Percentiles rank a stretch among this genome's conserved stretches.
These are phyloP conservation scores for Hypericum androsaemum DNA, from an alignment of 345 rosid species.

Conservation along the genomic window DNA sequence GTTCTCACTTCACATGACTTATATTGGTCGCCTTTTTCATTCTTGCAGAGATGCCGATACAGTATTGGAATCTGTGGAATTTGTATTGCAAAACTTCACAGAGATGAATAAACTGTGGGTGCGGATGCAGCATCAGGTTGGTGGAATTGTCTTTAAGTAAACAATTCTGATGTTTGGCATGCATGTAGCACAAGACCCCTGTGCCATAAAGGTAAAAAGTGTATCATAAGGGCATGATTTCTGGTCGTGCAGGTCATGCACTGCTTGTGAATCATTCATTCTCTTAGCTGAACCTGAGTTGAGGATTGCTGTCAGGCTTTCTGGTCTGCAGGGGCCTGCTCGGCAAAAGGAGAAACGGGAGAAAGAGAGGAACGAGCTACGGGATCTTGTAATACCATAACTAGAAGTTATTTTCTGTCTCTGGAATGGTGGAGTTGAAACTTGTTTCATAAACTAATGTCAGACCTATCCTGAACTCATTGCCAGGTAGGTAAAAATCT, in stretches of 20 bases:
- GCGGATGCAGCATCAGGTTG: conserved; percentile 99
- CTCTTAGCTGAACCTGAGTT: conserved; percentile 94
- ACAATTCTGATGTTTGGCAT: conserved; percentile 56
- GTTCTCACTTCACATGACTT: background rate
- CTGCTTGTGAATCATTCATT: conserved; percentile 88
- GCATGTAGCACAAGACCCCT: conserved; percentile 57
- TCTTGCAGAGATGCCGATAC: conserved; percentile 86
- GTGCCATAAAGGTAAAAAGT: conserved; percentile 51
- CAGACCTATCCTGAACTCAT: background rate
- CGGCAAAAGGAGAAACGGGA: conserved; percentile 98
- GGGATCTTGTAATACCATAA: conserved; percentile 90
- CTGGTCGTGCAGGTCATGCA: conserved; percentile 94
- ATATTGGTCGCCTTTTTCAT: conserved; percentile 6
- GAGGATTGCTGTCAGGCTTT: conserved; percentile 98
- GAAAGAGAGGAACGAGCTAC: conserved; percentile 98
- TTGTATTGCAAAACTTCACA: conserved; percentile 90
- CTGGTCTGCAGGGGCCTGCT: conserved; percentile 99
- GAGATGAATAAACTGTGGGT: conserved; percentile 99
- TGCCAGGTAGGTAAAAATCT: conserved; percentile 96
- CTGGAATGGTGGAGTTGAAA: conserved; percentile 18
- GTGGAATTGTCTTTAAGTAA: conserved; percentile 45
- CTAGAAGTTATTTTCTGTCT: conserved; percentile 36
- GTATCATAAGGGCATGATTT: conserved; percentile 83
- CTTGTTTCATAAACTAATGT: too few species aligned
- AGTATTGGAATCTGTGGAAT: conserved; percentile 83